Base-by-base conservation (phyloP, 23 red algal genomes). In the Agarophyton chilense region DNA sequence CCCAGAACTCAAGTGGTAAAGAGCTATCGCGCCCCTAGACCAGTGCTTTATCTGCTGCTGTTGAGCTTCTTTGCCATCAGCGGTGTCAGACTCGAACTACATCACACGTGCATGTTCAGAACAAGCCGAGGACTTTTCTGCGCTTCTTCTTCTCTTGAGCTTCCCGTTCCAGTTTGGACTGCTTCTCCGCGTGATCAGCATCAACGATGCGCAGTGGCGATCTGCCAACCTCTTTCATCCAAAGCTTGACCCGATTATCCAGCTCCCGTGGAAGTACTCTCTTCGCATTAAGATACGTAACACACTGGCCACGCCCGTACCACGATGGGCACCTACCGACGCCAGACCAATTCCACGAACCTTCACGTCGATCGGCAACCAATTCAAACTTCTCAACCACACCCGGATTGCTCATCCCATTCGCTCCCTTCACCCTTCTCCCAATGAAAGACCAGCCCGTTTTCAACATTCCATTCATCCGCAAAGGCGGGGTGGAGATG, bases 241-340 rank as follows among this genome's bases (percentile, higher is more conserved):
- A 74, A 2, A 49, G 38, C 4, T 1, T 74, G 68, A 74, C n/a
- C 21, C 68, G 45, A 13, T 74, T 29, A 74, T 74, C 68, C 68
- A 74, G n/a, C 21, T 74, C 68, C 6, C 43, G 40, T 2, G 68
- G 68, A 9, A 8, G 39, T 21, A 74, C 68, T 9, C 68, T 46
- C 24, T 74, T 74, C 21, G 57, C 88, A 32, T 63, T 82, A 35
- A 91, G 62, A 61, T 35, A 82, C 75, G 60, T 91, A 19, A 91
- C 77, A 60, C 88, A 91, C 22, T 91, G 88, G 6, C 88, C 88
- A 42, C 88, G 44, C 7, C 88, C 88, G 79, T 91, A 91, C 88
- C 88, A 91, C 39, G 76, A 52, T 19, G 88, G 88, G 47, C 88
- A 91, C 38, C 61, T 81, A 11, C 88, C 88, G 4, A 91, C 88